Evolutionary conservation across 495 filamentous ascomycete species (phyloP).

Genomic region (Oidiodendron maius): DNA sequence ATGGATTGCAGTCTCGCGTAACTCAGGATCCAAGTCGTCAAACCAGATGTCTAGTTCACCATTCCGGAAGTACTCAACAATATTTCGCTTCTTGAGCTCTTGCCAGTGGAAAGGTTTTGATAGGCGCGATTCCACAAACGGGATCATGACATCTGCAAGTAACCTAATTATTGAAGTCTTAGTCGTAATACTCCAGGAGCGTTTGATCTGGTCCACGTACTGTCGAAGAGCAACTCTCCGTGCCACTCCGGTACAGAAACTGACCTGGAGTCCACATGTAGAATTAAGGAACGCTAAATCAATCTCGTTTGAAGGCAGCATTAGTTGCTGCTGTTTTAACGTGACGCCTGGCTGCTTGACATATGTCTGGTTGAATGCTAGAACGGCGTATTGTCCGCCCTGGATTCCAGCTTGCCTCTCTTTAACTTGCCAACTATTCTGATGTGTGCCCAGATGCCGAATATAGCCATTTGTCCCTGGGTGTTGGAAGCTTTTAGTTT

Average conservation of each 20-base stretch:
- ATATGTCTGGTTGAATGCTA: slow-evolving; percentile 8
- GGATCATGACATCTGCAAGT: slow-evolving; percentile 1
- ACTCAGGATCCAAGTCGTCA: neutral
- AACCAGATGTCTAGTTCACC: slow-evolving; percentile 5
- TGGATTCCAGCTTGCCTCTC: slow-evolving; percentile 1
- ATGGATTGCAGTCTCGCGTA: neutral
- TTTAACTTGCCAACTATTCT: slow-evolving; percentile 4
- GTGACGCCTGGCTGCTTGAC: slow-evolving; percentile 3
- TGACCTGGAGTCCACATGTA: slow-evolving; percentile 9
- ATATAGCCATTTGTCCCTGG: neutral
- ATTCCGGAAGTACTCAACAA: slow-evolving; percentile 5
- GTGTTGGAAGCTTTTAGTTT: slow-evolving; percentile 1
- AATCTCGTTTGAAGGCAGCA: slow-evolving; percentile 3
- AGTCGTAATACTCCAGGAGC: neutral
- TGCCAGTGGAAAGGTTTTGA: slow-evolving; percentile 3
- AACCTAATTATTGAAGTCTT: neutral
- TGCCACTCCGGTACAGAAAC: slow-evolving; percentile 11
- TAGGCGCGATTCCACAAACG: slow-evolving; percentile 1
- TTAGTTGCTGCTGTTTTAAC: slow-evolving; percentile 6
- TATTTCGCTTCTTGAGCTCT: neutral
- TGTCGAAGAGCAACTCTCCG: slow-evolving; percentile 6
- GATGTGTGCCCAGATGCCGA: neutral
- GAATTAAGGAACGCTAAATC: slow-evolving; percentile 1
- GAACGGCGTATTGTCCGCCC: neutral
- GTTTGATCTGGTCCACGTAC: no score